These are phyloP conservation scores for Fusarium scirpi DNA, from an alignment of 2,329 filamentous ascomycete species.

Conservation along the genomic window DNA sequence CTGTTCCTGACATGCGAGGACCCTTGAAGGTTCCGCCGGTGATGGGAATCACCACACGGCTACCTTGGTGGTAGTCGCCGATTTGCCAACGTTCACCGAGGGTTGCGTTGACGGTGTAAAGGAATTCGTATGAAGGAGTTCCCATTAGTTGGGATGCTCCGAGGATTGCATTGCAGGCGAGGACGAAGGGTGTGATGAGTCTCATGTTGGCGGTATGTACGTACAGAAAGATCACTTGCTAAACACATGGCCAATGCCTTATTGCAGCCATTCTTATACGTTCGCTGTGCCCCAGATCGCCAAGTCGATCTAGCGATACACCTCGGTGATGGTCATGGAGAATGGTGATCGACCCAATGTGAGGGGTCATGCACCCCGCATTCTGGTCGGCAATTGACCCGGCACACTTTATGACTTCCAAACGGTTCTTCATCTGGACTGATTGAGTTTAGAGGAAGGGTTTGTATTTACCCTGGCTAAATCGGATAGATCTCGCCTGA, in stretches of 20 bases:
- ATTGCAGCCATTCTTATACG: background rate
- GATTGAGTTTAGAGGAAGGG: background rate
- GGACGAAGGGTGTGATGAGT: slow-evolving; percentile 5
- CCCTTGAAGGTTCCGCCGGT: slow-evolving; percentile 53
- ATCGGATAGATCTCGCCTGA: background rate
- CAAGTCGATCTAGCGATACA: slow-evolving; percentile 5
- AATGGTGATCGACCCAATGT: slow-evolving; percentile 4
- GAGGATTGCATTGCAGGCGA: slow-evolving; percentile 7
- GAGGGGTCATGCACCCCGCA: slow-evolving; percentile 32
- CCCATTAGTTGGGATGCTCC: slow-evolving; percentile 29
- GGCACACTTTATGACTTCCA: slow-evolving; percentile 1
- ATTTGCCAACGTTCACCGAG: slow-evolving; percentile 40
- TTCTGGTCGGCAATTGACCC: slow-evolving; percentile 25
- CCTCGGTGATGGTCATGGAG: background rate
- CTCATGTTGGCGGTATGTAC: slow-evolving; percentile 18
- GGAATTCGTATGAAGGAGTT: slow-evolving; percentile 37
- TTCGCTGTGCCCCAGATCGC: background rate
- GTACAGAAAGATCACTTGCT: background rate
- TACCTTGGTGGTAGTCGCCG: slow-evolving; percentile 40
- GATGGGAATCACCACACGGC: slow-evolving; percentile 49
- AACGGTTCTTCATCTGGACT: background rate
- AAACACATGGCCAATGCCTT: rapidly evolving
- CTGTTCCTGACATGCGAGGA: slow-evolving; percentile 50
- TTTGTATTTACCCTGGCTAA: slow-evolving; percentile 1
- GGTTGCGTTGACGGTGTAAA: slow-evolving; percentile 42